phyloP scores from a whole-genome alignment of 1,284 basidiomycete species.

The Melampsora occidentalis region DNA sequence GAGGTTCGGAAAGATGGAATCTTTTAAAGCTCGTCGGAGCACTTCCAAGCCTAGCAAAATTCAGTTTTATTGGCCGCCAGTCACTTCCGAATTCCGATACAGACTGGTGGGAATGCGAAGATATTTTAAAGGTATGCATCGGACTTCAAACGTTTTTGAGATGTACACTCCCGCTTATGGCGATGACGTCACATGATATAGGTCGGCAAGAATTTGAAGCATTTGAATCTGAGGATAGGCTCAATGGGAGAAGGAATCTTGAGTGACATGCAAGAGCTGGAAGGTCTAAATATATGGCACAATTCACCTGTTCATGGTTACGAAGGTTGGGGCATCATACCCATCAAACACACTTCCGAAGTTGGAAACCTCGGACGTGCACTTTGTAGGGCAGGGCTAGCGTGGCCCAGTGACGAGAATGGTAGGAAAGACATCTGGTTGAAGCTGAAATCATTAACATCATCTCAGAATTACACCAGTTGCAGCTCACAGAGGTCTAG shows the following conservation, averaged over 20 bases:
- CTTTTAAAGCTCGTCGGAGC: constrained; percentile 3
- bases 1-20: constrained; percentile 10
- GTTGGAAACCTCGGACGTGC: constrained; percentile 14
- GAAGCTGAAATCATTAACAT: constrained; percentile 23
- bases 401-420: constrained; percentile 30
- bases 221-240: constrained; percentile 35
- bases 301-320: constrained; percentile 12
- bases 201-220: constrained; percentile 5
- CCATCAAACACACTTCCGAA: neutral
- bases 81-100: constrained; percentile 18
- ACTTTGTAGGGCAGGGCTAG: constrained; percentile 21
- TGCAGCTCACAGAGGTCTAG: too few relatives aligned
- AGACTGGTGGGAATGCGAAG: constrained; percentile 2
- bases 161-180: neutral
- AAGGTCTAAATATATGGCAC: constrained; percentile 38
- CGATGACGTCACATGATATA: neutral
- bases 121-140: constrained; percentile 19
- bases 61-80: constrained; percentile 35
- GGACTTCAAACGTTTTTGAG: neutral
- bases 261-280: neutral
- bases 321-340: constrained; percentile 37
- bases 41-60: constrained; percentile 27
- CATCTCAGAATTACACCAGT: too few relatives aligned
- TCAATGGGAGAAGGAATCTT: constrained; percentile 11
- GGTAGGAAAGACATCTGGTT: constrained; percentile 37